A percentile compares a stretch with the other conserved stretches of the same genome.
These are phyloP conservation scores for Eimeria maxima DNA, from an alignment of 169 alveolate species.

Conservation along the genomic window DNA sequence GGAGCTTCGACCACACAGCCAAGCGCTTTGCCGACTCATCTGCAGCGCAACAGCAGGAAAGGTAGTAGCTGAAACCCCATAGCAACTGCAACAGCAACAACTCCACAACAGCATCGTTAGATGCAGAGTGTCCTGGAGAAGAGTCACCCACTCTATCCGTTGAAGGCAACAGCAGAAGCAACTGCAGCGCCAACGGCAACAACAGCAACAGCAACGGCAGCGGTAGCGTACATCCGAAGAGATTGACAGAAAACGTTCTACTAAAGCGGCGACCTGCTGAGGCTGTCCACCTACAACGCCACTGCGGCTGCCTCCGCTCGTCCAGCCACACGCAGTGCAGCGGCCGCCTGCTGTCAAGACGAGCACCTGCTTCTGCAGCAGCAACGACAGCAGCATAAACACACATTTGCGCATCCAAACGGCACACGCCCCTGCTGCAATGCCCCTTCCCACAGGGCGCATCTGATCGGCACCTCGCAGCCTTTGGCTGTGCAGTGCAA, in stretches of 20 bases:
- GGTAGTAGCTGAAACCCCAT: no score
- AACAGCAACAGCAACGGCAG: not conserved
- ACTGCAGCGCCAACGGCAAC: not conserved
- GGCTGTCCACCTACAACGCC: conserved; percentile 46
- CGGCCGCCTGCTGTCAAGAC: conserved; percentile 36
- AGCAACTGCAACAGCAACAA: no score
- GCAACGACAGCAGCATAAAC: not conserved
- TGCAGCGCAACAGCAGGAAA: conserved; percentile 7
- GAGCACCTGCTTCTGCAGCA: not conserved
- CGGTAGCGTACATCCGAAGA: no score
- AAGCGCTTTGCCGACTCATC: conserved; percentile 37
- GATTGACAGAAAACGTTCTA: not conserved
- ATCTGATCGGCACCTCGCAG: not conserved
- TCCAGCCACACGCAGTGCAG: conserved; percentile 57
- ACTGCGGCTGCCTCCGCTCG: conserved; percentile 51
- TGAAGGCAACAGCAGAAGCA: not conserved
- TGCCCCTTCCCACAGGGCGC: no score
- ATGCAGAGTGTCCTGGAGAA: no score
- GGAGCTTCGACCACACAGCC: conserved; percentile 44
- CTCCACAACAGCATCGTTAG: no score
- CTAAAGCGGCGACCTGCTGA: conserved; percentile 46
- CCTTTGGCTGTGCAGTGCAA: no score
- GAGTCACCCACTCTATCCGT: no score
- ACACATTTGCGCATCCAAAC: not conserved
- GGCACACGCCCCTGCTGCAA: not conserved